These are phyloP conservation scores for Blumeria graminis DNA, from an alignment of 2,329 filamentous ascomycete genomes.

Conservation along the genomic window DNA sequence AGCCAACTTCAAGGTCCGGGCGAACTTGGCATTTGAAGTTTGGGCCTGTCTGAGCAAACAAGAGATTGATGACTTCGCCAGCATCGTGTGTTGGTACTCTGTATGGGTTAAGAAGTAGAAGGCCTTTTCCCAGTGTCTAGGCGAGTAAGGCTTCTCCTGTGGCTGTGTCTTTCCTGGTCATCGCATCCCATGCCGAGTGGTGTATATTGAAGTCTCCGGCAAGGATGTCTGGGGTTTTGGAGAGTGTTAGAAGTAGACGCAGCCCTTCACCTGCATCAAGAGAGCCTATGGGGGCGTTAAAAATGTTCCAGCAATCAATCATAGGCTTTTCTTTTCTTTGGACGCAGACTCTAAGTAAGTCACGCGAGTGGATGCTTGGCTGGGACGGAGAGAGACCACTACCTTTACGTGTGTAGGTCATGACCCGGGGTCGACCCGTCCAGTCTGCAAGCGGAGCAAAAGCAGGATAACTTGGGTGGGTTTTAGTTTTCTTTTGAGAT, in stretches of 20 bases:
- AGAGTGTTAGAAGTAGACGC: not conserved
- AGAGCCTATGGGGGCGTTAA: not conserved
- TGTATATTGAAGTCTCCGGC: not conserved
- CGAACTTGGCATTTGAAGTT: not conserved
- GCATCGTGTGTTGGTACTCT: not conserved
- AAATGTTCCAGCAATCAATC: not conserved
- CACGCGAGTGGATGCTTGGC: not conserved
- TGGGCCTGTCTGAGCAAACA: not conserved
- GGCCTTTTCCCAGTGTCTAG: not conserved
- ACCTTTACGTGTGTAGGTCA: slow-evolving; percentile 1
- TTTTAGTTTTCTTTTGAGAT: not conserved
- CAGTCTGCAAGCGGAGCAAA: not conserved
- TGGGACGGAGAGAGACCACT: not conserved
- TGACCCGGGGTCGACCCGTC: not conserved
- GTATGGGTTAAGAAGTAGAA: not conserved
- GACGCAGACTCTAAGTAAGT: not conserved
- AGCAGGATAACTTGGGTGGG: not conserved
- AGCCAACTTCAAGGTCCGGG: not conserved
- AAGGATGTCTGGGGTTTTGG: not conserved
- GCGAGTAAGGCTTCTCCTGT: not conserved
- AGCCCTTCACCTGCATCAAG: not conserved
- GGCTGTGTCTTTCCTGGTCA: not conserved
- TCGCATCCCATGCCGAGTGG: not conserved
- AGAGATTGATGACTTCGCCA: not conserved
- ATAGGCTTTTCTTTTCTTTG: not conserved